These are phyloP conservation scores for Lachancea fermentati DNA, from an alignment of 805 yeast genomes.

Conservation along the genomic window DNA sequence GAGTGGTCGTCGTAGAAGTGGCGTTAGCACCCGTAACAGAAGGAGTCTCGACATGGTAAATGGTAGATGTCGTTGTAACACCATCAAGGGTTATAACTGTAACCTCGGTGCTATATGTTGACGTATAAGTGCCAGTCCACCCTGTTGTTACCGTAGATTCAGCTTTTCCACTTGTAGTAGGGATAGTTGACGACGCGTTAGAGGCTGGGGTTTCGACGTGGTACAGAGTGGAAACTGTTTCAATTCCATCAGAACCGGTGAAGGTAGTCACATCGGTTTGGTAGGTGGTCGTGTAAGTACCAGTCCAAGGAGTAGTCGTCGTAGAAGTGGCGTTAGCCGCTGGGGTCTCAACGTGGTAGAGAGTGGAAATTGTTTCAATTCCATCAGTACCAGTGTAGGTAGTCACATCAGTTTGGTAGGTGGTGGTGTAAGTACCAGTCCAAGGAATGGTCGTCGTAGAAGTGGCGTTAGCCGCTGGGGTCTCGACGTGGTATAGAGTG, in stretches of 20 bases:
- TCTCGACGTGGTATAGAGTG: constrained; percentile 15
- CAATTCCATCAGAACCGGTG: constrained; percentile 8
- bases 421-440: constrained; percentile 12
- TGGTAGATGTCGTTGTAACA: constrained; percentile 7
- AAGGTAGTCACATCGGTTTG: constrained; percentile 8
- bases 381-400: constrained; percentile 11
- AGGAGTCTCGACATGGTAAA: constrained; percentile 10
- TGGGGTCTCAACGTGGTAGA: constrained; percentile 15
- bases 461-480: constrained; percentile 10
- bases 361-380: constrained; percentile 9
- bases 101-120: constrained; percentile 10
- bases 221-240: constrained; percentile 9
- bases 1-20: constrained; percentile 6
- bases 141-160: constrained; percentile 1
- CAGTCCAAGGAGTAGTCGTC: constrained; percentile 11
- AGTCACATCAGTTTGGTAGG: constrained; percentile 10
- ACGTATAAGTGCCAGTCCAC: constrained; percentile 12
- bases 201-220: constrained; percentile 13
- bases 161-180: constrained; percentile 9
- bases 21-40: background rate
- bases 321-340: constrained; percentile 11
- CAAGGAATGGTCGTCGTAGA: constrained; percentile 13
- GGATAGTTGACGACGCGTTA: background rate
- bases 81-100: constrained; percentile 2
- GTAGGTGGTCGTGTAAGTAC: constrained; percentile 11